Base-by-base conservation (phyloP, 2,329 filamentous ascomycete genomes). In the Triangularia setosa region DNA sequence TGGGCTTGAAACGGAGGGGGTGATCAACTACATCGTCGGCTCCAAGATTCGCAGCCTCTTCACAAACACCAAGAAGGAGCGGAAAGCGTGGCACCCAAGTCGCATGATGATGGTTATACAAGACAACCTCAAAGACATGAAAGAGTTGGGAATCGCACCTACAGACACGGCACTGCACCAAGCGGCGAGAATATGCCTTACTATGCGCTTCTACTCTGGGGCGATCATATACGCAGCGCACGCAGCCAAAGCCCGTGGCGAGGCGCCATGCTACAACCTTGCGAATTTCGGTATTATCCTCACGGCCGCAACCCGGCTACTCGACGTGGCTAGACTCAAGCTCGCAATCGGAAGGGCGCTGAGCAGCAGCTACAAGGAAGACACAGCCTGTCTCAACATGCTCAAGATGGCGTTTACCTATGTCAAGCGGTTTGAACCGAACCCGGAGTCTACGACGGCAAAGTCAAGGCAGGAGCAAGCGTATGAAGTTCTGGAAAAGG, bases 1-100 rank as follows among this genome's bases (percentile, higher is more conserved):
- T 11, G 82, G 81, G 4, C 70, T 77, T 11, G 78, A 85, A 64
- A 75, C 82, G 4, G 77, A 73, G 56, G 65, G 69, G 0, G 80
- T 79, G 3, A 66, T 78, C 63, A 76, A 78, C 5, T 76, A 79
- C 4, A 67, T 83, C 24, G 70, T 81, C 12, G 65, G 77, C 25
- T 71, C 76, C 2, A 74, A 76, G 48, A 69, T 83, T 4, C 74
- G 75, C 23, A 68, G 70, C 11, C 73, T 79, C 9, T 48, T 48
- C 8, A 48, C 40, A 48, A 71, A 74, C 8, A 12, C 18, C 69
- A 4, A 63, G 65, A 44, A 61, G 67, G 48, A 27, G 74, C 73
- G 7, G 62, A 65, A 12, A 62, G 67, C 4, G 64, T 69, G 16
- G 60, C 35, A 63, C 23, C 64, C 66, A 6, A 67, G 75, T 25